Base-by-base conservation (phyloP, 169 alveolate species). In the Theileria orientalis region DNA sequence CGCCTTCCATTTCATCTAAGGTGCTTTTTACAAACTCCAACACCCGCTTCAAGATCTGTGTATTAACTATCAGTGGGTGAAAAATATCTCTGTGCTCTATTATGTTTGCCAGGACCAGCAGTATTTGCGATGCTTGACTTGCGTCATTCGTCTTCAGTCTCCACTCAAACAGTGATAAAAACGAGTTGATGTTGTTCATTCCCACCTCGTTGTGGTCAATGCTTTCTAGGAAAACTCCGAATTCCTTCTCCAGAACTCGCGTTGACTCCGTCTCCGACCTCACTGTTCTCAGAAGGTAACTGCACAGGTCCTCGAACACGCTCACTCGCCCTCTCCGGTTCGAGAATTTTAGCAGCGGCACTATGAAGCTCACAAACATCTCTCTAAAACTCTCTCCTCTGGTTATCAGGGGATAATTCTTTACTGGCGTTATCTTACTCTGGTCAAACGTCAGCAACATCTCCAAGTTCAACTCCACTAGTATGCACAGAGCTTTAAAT, bases 111-210 rank as follows among this genome's bases (percentile, higher is more conserved):
- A 78, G 44, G 37, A 78, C 61, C 59, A 71, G 32, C 46, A 78
- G 33, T 33, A 78, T 40, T 27, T 66, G 74, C 8, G 86, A 70
- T 23, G 57, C 41, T 13, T 71, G 86, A 8, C n/a, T 23, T 25
- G 60, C 25, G 27, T 78, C 37, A 52, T 69, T 77, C 30, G 74
- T 60, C 62, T 41, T 71, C 41, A 78, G 60, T 35, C 83, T 56
- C 86, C 86, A 78, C 47, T 78, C 86, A 29, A 78, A 78, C 52
- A 78, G 54, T 9, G 74, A 73, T 69, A 78, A 52, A 21, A 69
- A 41, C 32, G 73, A 77, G 54, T 56, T 78, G 21, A 70, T 71
- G 62, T 69, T 60, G 37, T 59, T 37, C 56, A 46, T 61, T 30
- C 70, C 49, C 21, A 27, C 63, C 56, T 49, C n/a, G 63, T 63